A percentile compares a stretch with the other conserved stretches of the same genome.
These are phyloP conservation scores for Gastrodia elata DNA, from an alignment of 106 monocot species.

Conservation along the genomic window DNA sequence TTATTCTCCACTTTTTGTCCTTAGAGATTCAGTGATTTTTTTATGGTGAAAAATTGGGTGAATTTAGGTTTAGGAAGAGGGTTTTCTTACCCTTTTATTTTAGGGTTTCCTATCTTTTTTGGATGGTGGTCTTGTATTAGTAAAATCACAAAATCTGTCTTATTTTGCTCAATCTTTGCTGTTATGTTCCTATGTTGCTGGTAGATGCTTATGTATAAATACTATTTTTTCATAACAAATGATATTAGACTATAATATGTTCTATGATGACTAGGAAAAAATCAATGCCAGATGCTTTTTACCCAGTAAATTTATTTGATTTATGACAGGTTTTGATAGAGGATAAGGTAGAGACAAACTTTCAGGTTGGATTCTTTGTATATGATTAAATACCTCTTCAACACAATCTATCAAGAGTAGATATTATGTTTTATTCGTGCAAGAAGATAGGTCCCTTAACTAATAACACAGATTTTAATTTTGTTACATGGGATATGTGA, in stretches of 20 bases:
- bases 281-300: neutral
- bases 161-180: too few species aligned
- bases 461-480: neutral
- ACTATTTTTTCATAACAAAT: neutral
- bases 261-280: neutral
- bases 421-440: neutral
- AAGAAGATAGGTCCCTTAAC: neutral
- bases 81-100: neutral
- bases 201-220: neutral
- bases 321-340: neutral
- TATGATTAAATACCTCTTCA: neutral
- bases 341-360: too few species aligned
- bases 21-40: neutral
- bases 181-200: too few species aligned
- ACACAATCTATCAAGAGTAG: neutral
- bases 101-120: too few species aligned
- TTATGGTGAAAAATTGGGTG: neutral
- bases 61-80: neutral
- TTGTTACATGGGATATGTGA: neutral
- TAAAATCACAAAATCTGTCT: too few species aligned
- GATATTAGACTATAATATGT: neutral
- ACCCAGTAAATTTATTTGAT: neutral
- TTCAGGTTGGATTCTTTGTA: neutral
- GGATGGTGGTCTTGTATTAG: neutral
- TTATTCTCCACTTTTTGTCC: neutral